Base-by-base conservation (phyloP, 1,284 basidiomycete species). In the Ceraceosorus guamensis region DNA sequence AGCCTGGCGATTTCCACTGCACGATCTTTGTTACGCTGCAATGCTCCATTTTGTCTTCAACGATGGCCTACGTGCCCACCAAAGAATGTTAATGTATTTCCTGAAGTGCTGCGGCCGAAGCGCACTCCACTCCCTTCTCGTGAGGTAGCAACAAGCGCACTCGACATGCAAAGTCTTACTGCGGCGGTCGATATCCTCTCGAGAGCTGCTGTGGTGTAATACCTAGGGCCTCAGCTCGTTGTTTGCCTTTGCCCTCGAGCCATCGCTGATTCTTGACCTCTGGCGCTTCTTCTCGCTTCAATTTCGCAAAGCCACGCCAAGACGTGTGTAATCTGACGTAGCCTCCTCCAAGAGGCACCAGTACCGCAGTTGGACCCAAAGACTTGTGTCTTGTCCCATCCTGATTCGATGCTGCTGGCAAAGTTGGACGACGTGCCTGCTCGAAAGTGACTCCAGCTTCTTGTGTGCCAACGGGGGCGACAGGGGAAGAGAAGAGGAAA, bases 301-400 rank as follows among this genome's bases (percentile, higher is more conserved):
- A 56, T 5, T 33, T 45, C 3, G 32, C 35, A n/a, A 68, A 50
- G 10, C 49, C 41, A 7, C 35, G 56, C 44, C 63, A 68, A 5
- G 45, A 46, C 1, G 50, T 53, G 3, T 52, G 52, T 10, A 62
- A 55, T 16, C 62, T 62, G 16, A 49, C 32, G 0, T 37, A 44
- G n/a, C 66, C 66, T 33, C 62, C 55, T 5, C 66, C 66, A 31
- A 68, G 53, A n/a, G 66, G 64, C 32, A 66, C 10, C 11, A 53
- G 14, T 46, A 16, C 48, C 30, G 6, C 11, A n/a, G 30, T 35
- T 13, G 41, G 50, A 31, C 8, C 37, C 8, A 6, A 48, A 10
- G 30, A 11, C 31, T 44, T 30, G 37, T 48, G 32, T 44, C 11
- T 43, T 47, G 30, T 14, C 14, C 4, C 51, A 6, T 6, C 47